Base-by-base conservation (phyloP, 2,329 filamentous ascomycete species). In the Venturia pyrina region DNA sequence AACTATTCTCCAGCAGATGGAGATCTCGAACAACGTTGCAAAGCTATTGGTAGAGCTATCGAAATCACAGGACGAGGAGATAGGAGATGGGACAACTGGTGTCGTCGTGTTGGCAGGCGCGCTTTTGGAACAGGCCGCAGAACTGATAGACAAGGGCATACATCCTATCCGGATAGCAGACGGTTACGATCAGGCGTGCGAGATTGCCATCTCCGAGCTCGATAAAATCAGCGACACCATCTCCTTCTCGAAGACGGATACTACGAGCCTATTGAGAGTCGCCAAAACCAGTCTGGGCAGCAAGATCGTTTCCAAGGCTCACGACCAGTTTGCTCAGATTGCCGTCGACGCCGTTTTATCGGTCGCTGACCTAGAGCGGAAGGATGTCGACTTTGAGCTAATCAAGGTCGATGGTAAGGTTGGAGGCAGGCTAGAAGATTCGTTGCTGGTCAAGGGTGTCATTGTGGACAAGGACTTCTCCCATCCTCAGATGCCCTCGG, bases 401-500 rank as follows among this genome's bases (percentile, higher is more conserved):
- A 99, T 99, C 82, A 99, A 99, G 84, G 93, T 99, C 63, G 95
- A 99, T 74, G 93, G 95, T 73, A 99, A 99, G 83, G 92, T 98
- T 44, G 95, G 95, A 72, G 95, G 96, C 67, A 80, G 93, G 37
- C 84, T 99, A 21, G 93, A 98, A 78, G 95, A 99, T 78, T 90
- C 93, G 6, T 80, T 98, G 40, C 87, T 99, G 56, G 93, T 99
- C 72, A 96, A 98, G 81, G 95, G 95, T 76, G 95, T 99, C 70
- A 96, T 99, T 76, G 86, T 99, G 77, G 95, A 99, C 85, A 99
- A 99, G 83, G 96, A 99, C 81, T 99, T 99, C 78, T 98, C 95
- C 44, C 95, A 99, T 78, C 95, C 95, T 15, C 95, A 99, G 81
- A 99, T 99, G 95, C 95, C 95, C 13, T 90, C 89, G 63, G 92